These are phyloP conservation scores for Phytophthora tubulina DNA, from an alignment of 352 stramenopile genomes.

Conservation along the genomic window DNA sequence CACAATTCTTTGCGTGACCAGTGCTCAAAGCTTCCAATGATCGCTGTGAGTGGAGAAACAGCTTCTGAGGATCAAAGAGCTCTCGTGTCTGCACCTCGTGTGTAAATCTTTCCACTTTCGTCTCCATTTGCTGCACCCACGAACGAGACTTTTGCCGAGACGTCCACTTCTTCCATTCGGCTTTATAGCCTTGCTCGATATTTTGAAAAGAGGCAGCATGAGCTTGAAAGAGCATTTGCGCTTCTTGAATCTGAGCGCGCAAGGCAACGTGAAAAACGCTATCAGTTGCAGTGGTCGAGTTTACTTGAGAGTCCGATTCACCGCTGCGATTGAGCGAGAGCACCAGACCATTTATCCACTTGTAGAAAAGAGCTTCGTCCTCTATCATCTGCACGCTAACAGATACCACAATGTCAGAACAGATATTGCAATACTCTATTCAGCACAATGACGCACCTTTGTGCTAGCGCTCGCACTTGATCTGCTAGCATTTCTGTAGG, in stretches of 20 bases:
- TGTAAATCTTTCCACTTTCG: slow-evolving; percentile 51
- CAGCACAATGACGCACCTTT: slow-evolving; percentile 39
- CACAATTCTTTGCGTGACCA: neutral
- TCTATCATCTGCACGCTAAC: slow-evolving; percentile 67
- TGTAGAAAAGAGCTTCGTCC: slow-evolving; percentile 74
- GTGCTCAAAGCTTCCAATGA: slow-evolving; percentile 25
- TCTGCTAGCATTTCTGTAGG: slow-evolving; percentile 38
- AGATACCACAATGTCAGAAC: slow-evolving; percentile 2
- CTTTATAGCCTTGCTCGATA: slow-evolving; percentile 42
- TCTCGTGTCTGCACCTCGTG: slow-evolving; percentile 54
- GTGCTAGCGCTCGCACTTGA: slow-evolving; percentile 54
- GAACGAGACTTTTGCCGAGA: slow-evolving; percentile 50
- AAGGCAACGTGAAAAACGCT: slow-evolving; percentile 13
- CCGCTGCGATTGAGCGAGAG: slow-evolving; percentile 22
- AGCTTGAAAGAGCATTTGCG: slow-evolving; percentile 42
- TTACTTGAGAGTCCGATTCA: neutral
- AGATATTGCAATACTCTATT: neutral
- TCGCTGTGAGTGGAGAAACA: slow-evolving; percentile 51
- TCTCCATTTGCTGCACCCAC: slow-evolving; percentile 56
- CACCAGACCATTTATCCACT: slow-evolving; percentile 74
- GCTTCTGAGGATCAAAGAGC: slow-evolving; percentile 53
- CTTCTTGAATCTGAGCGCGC: slow-evolving; percentile 37
- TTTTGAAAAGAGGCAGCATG: slow-evolving; percentile 39
- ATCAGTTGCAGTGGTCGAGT: neutral
- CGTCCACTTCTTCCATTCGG: slow-evolving; percentile 55